Evolutionary conservation across 2,329 filamentous ascomycete genomes (phyloP), one percentile per base, ranked within the genome.

Genomic region (Colletotrichum tropicale): DNA sequence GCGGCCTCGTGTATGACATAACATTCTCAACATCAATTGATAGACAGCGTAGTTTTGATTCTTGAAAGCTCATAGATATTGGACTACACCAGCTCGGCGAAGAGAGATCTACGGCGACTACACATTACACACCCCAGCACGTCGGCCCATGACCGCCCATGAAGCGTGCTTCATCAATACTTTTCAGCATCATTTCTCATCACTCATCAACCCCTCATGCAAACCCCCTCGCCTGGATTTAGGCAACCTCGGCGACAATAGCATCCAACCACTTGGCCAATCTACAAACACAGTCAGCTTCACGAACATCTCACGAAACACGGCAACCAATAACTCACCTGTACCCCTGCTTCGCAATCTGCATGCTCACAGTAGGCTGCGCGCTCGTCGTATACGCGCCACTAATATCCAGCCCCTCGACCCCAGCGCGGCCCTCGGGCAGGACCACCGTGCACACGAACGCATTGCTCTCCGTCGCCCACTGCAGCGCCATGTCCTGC

Each of bases 321-420:
- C 8, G 21, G 1, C 10, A n/a, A n/a, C n/a, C n/a, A n/a, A n/a
- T n/a, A 9, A n/a, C 30, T 61, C 38, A 62, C 66, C 71, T 38
- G 28, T 87, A 86, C 0, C 86, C 86, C 67, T 85, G 85, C 81
- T 88, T 88, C 10, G 86, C 85, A 30, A 88, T 86, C 81, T 88
- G 86, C 69, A 87, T 77, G 77, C 84, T 83, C 52, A 88, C 81
- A 16, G 85, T 84, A 12, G 82, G 83, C 69, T 82, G 80, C 18
- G 85, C 86, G 12, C 78, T 80, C 36, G 84, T 83, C 66, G 85
- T 86, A 78, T 87, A 87, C 13, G 78, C 77, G 13, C 84, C 85
- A 69, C 82, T 83, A 8, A 88, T 80, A 34, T 87, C 86, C 74
- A 82, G 80, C 30, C 79, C 79, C 77, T 87, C 80, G n/a, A 88